phyloP scores from a whole-genome alignment of 2,329 filamentous ascomycete genomes.

The Fusarium buxicola region DNA sequence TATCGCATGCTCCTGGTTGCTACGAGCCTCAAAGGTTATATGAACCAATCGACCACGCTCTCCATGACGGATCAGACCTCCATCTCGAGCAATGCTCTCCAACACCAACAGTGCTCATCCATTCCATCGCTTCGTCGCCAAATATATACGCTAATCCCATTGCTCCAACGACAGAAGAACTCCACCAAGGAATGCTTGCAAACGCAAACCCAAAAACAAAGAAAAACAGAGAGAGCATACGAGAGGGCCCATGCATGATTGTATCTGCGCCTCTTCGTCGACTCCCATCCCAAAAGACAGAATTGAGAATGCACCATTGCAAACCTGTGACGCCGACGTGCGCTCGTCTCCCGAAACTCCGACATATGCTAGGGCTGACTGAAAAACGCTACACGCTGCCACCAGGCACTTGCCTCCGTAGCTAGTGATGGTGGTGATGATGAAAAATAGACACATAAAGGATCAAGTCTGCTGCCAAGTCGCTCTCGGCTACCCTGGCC shows the following conservation, averaged over 20 bases:
- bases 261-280: constrained; percentile 22
- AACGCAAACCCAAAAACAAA: constrained; percentile 21
- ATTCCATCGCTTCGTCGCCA: constrained; percentile 20
- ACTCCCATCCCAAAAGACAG: constrained; percentile 33
- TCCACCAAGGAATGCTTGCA: constrained; percentile 27
- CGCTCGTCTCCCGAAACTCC: constrained; percentile 50
- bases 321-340: constrained; percentile 38
- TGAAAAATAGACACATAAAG: constrained; percentile 40
- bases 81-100: constrained; percentile 7
- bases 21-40: constrained; percentile 1
- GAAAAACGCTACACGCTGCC: constrained; percentile 42
- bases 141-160: constrained; percentile 42
- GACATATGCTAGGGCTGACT: constrained; percentile 49
- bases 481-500: constrained; percentile 10
- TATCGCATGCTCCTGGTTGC: constrained; percentile 12
- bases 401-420: constrained; percentile 32
- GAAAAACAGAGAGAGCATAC: constrained; percentile 21
- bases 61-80: constrained; percentile 6
- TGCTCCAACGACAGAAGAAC: constrained; percentile 39
- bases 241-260: constrained; percentile 29
- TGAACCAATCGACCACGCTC: constrained; percentile 6
- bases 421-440: constrained; percentile 35
- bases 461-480: constrained; percentile 29
- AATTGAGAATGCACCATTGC: constrained; percentile 35
- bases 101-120: constrained; percentile 4